These are phyloP conservation scores for Syzygium jambos DNA, from an alignment of 345 rosid genomes.

Conservation along the genomic window DNA sequence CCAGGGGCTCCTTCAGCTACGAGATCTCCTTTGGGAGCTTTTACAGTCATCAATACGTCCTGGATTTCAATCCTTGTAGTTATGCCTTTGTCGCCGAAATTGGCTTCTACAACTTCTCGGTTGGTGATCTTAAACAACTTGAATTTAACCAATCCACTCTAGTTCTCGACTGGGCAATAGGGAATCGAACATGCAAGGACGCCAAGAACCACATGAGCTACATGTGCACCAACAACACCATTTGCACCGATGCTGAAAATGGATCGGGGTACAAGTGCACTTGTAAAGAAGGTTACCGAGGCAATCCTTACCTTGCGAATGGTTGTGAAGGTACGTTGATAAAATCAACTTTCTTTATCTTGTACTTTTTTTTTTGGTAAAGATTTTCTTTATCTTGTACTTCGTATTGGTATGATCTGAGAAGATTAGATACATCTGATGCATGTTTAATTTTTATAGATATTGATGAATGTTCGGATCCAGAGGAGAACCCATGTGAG, in stretches of 20 bases:
- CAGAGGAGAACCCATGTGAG: not conserved
- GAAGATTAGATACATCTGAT: not conserved
- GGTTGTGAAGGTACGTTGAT: not conserved
- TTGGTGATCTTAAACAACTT: not conserved
- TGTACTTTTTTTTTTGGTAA: too few species aligned
- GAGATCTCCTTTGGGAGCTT: fast-evolving
- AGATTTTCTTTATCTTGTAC: not conserved
- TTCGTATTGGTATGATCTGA: not conserved
- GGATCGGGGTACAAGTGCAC: constrained; percentile 7
- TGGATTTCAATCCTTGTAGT: constrained; percentile 13
- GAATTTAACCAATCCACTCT: not conserved
- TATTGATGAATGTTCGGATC: not conserved
- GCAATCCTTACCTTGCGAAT: constrained; percentile 8
- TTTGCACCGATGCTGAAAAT: not conserved
- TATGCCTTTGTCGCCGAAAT: constrained; percentile 9
- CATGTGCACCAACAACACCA: not conserved
- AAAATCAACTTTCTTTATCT: not conserved
- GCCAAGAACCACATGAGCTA: not conserved
- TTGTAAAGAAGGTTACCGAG: constrained; percentile 9
- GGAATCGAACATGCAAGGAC: not conserved
- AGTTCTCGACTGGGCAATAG: not conserved
- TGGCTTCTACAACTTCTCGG: not conserved
- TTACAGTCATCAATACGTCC: not conserved
- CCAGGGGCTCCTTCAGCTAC: not conserved
- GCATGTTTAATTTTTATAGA: not conserved